Conservation (phyloP, 352 stramenopile species). For the Sclerospora graminicola region DNA sequence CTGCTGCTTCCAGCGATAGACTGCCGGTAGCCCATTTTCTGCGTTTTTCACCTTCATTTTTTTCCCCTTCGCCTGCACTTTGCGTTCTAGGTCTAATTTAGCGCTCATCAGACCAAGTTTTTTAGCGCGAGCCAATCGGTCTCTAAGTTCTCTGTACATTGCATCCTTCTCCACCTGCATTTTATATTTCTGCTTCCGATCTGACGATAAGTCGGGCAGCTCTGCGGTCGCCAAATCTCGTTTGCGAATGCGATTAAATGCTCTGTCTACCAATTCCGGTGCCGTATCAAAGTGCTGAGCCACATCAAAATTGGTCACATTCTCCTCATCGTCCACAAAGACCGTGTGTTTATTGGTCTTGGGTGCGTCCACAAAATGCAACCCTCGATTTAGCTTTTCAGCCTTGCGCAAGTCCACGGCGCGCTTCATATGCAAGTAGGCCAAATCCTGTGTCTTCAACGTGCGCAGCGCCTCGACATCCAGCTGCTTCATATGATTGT, state of each 20-base stretch:
- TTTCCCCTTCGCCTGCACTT: conserved; percentile 77
- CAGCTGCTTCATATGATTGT: conserved; percentile 59
- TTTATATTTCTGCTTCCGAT: conserved; percentile 37
- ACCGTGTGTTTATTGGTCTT: conserved; percentile 89
- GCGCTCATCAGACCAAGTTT: conserved; percentile 66
- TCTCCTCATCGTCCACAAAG: conserved; percentile 85
- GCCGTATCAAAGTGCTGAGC: conserved; percentile 88
- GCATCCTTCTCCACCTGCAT: conserved; percentile 50
- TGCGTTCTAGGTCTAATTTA: conserved; percentile 74
- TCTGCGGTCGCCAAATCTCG: conserved; percentile 36
- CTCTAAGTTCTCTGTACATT: conserved; percentile 58
- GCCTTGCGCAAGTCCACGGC: conserved; percentile 69
- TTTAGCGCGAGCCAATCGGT: conserved; percentile 49
- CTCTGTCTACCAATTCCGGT: conserved; percentile 53
- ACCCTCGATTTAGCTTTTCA: conserved; percentile 58
- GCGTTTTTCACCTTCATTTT: conserved; percentile 71
- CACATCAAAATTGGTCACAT: conserved; percentile 83
- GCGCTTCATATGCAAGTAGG: conserved; percentile 88
- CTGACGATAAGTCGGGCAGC: conserved; percentile 20
- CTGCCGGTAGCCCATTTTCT: conserved; percentile 52
- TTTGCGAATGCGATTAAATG: conserved; percentile 70
- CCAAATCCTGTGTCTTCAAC: conserved; percentile 96
- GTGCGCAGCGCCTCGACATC: conserved; percentile 72
- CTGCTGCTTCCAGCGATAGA: conserved; percentile 87
- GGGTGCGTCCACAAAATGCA: conserved; percentile 72